Evolutionary conservation across 768 basidiomycete species (phyloP).

Genomic region (Mycena olivaceomarginata): DNA sequence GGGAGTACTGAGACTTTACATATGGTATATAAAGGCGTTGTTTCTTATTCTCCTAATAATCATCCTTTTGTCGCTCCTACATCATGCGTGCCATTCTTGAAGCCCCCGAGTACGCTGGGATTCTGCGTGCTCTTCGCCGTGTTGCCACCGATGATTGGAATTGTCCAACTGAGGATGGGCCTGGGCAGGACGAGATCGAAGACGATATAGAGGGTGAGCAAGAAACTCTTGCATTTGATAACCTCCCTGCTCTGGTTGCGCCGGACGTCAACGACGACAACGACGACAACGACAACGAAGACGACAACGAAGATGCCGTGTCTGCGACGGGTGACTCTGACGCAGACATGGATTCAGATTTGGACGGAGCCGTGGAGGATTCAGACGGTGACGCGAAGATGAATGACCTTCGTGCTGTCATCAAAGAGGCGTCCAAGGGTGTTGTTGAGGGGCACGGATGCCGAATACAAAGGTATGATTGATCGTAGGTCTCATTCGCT

Average conservation of each 20-base stretch:
- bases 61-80: neutral
- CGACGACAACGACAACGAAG: neutral
- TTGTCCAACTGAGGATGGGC: neutral
- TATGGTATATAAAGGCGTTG: slow-evolving; percentile 18
- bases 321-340: slow-evolving; percentile 28
- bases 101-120: slow-evolving; percentile 14
- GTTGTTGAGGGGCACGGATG: slow-evolving; percentile 52
- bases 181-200: slow-evolving; percentile 17
- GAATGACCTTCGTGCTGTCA: slow-evolving; percentile 32
- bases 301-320: neutral
- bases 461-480: too few relatives aligned
- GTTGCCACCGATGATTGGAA: neutral
- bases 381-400: slow-evolving; percentile 32
- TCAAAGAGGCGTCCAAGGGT: slow-evolving; percentile 52
- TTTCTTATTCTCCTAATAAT: slow-evolving; percentile 25
- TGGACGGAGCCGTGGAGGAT: slow-evolving; percentile 16
- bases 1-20: slow-evolving; percentile 11
- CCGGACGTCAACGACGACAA: neutral
- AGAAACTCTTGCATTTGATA: slow-evolving; percentile 5
- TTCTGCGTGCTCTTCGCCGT: slow-evolving; percentile 5
- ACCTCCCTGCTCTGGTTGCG: too few relatives aligned
- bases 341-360: neutral
- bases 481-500: neutral
- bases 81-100: slow-evolving; percentile 15
- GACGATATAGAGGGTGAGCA: neutral